Percentiles rank a stretch among this genome's conserved stretches.
Evolutionary conservation across 495 filamentous ascomycete genomes (phyloP).

Genomic region (Pyrenula massariospora): DNA sequence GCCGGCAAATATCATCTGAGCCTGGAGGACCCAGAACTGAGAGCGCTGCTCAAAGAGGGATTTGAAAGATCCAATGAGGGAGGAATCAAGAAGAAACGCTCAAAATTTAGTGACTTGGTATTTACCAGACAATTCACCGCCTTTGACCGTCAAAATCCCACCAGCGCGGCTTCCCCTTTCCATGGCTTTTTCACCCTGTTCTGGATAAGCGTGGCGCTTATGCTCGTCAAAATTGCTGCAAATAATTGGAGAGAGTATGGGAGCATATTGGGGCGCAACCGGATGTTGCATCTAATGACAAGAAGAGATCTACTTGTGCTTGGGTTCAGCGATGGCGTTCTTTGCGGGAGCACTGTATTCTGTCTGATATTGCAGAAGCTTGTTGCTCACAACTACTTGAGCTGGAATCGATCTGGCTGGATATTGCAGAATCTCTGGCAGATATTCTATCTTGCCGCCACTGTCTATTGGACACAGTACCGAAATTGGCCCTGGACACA

Average conservation of each 20-base stretch:
- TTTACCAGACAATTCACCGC: constrained; percentile 59
- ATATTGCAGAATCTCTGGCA: constrained; percentile 63
- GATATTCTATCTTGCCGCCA: constrained; percentile 40
- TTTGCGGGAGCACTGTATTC: constrained; percentile 47
- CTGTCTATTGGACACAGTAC: constrained; percentile 48
- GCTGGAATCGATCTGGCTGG: constrained; percentile 57
- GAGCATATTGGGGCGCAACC: constrained; percentile 49
- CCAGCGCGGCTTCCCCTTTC: constrained; percentile 45
- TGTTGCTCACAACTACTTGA: constrained; percentile 37
- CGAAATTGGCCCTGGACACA: constrained; percentile 71
- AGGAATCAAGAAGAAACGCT: constrained; percentile 23
- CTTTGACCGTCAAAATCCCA: constrained; percentile 57
- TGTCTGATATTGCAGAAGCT: constrained; percentile 47
- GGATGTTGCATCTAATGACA: constrained; percentile 60
- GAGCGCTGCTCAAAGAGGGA: constrained; percentile 33
- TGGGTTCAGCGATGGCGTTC: constrained; percentile 51
- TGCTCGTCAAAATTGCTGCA: constrained; percentile 49
- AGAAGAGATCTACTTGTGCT: constrained; percentile 51
- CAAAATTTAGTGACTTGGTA: constrained; percentile 50
- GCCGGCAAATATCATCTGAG: constrained; percentile 40
- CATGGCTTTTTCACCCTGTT: constrained; percentile 71
- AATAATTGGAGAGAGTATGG: constrained; percentile 54
- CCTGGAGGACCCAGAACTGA: constrained; percentile 42
- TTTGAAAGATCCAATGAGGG: constrained; percentile 31
- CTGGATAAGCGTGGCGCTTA: constrained; percentile 53